Conservation (phyloP, 495 filamentous ascomycete species). For the Neurospora sp. region DNA sequence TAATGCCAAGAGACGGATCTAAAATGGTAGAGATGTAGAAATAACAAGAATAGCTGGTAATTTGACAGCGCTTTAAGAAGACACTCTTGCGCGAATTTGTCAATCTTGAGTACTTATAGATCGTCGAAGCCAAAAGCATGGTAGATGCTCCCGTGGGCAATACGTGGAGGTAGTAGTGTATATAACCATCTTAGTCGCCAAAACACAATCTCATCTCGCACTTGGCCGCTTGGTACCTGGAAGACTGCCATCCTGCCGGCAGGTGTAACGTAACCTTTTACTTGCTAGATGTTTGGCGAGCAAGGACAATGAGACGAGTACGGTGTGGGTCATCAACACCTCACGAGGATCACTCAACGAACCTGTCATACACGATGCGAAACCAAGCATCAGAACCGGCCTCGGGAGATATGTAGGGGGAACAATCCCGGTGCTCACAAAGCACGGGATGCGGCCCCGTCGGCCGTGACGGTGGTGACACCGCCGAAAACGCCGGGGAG, state of each 20-base stretch:
- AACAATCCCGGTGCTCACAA: background rate
- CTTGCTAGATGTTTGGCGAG: background rate
- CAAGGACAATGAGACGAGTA: background rate
- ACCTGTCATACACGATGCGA: background rate
- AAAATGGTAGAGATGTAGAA: background rate
- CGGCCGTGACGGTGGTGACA: background rate
- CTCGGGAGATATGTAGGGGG: background rate
- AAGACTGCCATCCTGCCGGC: background rate
- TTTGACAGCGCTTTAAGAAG: background rate
- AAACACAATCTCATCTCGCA: background rate
- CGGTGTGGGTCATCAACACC: background rate
- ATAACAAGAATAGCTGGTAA: background rate
- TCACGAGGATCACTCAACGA: background rate
- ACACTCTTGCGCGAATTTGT: background rate
- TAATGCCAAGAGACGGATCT: background rate
- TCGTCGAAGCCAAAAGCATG: background rate
- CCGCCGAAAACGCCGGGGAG: background rate
- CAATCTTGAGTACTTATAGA: background rate
- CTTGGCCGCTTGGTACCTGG: background rate
- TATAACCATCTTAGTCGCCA: background rate
- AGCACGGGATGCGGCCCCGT: background rate
- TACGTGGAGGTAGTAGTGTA: background rate
- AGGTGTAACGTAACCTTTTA: background rate
- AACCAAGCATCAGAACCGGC: background rate
- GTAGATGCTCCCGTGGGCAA: background rate